Evolutionary conservation across 495 filamentous ascomycete species (phyloP).

Genomic region (Lasiosphaeria ovina): DNA sequence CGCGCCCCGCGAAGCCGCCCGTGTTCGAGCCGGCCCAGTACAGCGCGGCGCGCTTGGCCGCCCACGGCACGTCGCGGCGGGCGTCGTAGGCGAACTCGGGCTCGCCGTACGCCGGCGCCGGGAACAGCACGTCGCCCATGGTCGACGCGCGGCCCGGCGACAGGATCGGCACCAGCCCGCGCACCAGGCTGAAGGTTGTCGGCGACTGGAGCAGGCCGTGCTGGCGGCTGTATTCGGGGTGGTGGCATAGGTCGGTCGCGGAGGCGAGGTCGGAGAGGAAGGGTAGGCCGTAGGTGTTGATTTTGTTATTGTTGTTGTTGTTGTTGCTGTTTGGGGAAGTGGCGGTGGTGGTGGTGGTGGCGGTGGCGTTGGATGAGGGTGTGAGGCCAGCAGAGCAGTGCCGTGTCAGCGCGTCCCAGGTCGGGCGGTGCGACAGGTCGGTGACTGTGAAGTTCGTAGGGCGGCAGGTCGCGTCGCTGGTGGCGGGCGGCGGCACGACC

Average conservation of each 20-base stretch:
- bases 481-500: constrained; percentile 45
- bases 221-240: constrained; percentile 26
- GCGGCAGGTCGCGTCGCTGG: neutral
- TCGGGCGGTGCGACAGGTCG: constrained; percentile 15
- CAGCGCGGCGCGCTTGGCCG: constrained; percentile 50
- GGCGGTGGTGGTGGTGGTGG: neutral
- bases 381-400: constrained; percentile 11
- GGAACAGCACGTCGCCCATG: constrained; percentile 41
- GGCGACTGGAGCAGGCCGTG: constrained; percentile 33
- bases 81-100: constrained; percentile 35
- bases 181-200: constrained; percentile 25
- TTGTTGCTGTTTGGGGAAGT: too few species aligned
- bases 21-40: constrained; percentile 71
- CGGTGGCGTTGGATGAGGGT: neutral
- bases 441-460: neutral
- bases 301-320: neutral
- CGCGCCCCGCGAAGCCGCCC: constrained; percentile 58
- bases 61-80: constrained; percentile 49
- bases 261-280: constrained; percentile 23
- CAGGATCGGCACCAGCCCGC: constrained; percentile 36
- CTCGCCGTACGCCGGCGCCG: constrained; percentile 32
- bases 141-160: constrained; percentile 36
- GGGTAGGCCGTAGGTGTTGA: constrained; percentile 25
- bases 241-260: constrained; percentile 25
- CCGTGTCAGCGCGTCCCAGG: constrained; percentile 19